Evolutionary conservation across 164 flowering plant genomes (phyloP).

Genomic region (Nymphaea thermarum): DNA sequence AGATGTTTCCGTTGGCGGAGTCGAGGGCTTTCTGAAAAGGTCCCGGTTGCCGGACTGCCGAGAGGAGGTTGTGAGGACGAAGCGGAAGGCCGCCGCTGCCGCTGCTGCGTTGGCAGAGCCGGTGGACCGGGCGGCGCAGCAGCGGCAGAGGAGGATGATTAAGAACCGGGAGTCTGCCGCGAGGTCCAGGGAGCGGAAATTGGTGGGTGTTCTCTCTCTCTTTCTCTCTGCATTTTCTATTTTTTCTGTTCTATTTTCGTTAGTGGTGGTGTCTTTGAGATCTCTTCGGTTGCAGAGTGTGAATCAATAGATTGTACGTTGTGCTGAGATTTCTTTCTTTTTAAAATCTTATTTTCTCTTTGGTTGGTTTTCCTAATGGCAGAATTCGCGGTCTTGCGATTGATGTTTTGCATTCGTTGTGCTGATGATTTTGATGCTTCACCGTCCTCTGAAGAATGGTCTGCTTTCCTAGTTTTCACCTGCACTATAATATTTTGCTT

Average conservation of each 20-base stretch:
- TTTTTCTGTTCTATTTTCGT: not conserved
- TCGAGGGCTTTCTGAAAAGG: conserved; percentile 30
- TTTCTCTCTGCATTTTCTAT: not conserved
- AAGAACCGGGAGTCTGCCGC: conserved; percentile 79
- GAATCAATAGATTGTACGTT: not conserved
- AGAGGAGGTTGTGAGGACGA: conserved; percentile 23
- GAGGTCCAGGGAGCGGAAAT: conserved; percentile 67
- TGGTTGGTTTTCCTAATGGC: not conserved
- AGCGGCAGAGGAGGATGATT: conserved; percentile 73
- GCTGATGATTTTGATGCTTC: no score
- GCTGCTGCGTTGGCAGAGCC: conserved; percentile 21
- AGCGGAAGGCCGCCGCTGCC: conserved; percentile 13
- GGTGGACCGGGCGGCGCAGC: conserved; percentile 54
- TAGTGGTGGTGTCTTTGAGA: not conserved
- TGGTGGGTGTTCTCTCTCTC: conserved; percentile 19
- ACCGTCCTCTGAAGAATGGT: no score
- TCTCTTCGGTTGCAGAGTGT: not conserved
- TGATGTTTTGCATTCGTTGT: no score
- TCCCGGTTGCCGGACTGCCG: conserved; percentile 19
- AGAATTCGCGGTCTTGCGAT: no score
- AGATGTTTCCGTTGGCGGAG: not conserved
- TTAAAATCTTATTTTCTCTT: not conserved
- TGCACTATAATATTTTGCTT: no score
- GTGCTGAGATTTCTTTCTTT: not conserved
- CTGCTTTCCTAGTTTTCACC: no score